Percentiles rank a stretch among this genome's conserved stretches.
These are phyloP conservation scores for Colletotrichum trifolii DNA, from an alignment of 2,329 filamentous ascomycete genomes.

Conservation along the genomic window DNA sequence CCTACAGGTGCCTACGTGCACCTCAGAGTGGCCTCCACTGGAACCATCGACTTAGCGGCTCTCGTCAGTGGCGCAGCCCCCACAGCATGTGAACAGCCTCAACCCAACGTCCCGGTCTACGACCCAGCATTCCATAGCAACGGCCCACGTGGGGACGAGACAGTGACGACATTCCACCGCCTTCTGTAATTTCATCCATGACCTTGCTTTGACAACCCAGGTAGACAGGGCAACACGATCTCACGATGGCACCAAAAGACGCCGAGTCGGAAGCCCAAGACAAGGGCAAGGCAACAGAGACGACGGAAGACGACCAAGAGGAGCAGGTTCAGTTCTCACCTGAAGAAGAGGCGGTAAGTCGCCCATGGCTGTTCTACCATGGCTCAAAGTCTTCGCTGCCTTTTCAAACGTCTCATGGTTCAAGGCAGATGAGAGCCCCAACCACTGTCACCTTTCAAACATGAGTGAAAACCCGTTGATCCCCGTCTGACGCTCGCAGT, in stretches of 20 bases:
- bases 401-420: neutral
- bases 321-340: conserved; percentile 57
- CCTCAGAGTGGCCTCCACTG: neutral
- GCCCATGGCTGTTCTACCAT: neutral
- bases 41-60: conserved; percentile 12
- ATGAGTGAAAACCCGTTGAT: neutral
- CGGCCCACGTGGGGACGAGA: conserved; percentile 28
- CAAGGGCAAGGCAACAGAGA: conserved; percentile 20
- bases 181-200: neutral
- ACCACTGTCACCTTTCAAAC: neutral
- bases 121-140: neutral
- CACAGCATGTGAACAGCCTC: conserved; percentile 33
- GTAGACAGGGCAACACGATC: conserved; percentile 24
- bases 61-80: neutral
- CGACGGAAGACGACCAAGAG: conserved; percentile 44
- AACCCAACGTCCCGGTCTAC: conserved; percentile 4
- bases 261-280: conserved; percentile 18
- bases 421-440: neutral
- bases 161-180: conserved; percentile 30
- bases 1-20: neutral
- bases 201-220: conserved; percentile 8
- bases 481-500: conserved; percentile 51
- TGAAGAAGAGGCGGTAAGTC: conserved; percentile 67
- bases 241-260: conserved; percentile 25
- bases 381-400: neutral